Evolutionary conservation across 2,329 filamentous ascomycete genomes (phyloP).

Genomic region (Dactylellina drechsleri): DNA sequence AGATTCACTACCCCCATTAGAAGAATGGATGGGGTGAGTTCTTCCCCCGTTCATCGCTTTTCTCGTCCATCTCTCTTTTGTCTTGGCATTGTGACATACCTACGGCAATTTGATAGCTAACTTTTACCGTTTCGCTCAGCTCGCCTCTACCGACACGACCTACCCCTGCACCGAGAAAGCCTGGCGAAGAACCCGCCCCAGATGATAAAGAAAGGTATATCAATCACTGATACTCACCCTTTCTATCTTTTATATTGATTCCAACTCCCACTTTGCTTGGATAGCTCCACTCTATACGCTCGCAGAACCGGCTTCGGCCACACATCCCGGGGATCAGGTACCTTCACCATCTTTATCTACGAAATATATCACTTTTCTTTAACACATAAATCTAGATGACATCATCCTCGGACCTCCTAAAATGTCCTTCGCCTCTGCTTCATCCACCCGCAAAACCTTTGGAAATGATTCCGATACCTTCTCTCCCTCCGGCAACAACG

Average conservation of each 20-base stretch:
- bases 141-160: slow-evolving; percentile 52
- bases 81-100: neutral
- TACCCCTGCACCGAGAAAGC: slow-evolving; percentile 43
- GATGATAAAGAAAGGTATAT: slow-evolving; percentile 53
- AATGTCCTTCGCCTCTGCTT: slow-evolving; percentile 66
- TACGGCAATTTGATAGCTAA: slow-evolving; percentile 16
- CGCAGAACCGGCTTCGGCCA: slow-evolving; percentile 55
- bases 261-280: too few species aligned
- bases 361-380: neutral
- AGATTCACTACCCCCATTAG: slow-evolving; percentile 67
- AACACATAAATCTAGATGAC: slow-evolving; percentile 61
- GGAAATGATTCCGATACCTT: slow-evolving; percentile 39
- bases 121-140: slow-evolving; percentile 13
- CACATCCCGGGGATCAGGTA: slow-evolving; percentile 58
- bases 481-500: slow-evolving; percentile 55
- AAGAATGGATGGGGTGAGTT: slow-evolving; percentile 68
- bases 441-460: slow-evolving; percentile 62
- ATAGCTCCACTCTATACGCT: slow-evolving; percentile 7
- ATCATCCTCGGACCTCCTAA: slow-evolving; percentile 68
- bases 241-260: neutral
- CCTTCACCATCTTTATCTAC: neutral
- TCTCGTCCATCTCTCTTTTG: neutral
- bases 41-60: slow-evolving; percentile 3
- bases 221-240: too few species aligned
- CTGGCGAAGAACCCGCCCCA: slow-evolving; percentile 30